Evolutionary conservation across 768 basidiomycete genomes (phyloP), one percentile per base, ranked within the genome.

Genomic region (Pulveroboletus sp.): DNA sequence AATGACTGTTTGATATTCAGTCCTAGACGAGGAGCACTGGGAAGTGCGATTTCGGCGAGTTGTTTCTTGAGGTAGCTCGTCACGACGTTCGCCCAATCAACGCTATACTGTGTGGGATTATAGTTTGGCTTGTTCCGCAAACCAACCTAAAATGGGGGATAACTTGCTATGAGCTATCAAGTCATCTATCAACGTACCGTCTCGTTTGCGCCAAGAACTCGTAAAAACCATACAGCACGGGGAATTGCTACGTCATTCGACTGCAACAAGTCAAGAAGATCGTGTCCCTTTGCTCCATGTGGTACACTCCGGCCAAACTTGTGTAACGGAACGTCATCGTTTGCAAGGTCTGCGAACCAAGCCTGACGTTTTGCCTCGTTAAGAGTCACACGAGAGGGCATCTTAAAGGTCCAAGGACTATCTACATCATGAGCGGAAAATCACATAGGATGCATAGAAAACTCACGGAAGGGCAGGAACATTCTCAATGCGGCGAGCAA

Each of bases 201-300:
- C 69, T 93, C 91, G 57, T 92, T 91, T 17, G 85, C 89, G 24
- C 91, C 91, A 58, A 91, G 81, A 4, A 91, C 89, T 17, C 90
- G 79, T 26, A 93, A 73, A 62, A 92, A 88, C 91, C 91, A 93
- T 7, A 92, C 81, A 4, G 91, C 91, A 39, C 91, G 78, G 2
- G 85, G 76, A 31, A 90, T 85, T 6, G 84, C 85, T 26, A 93
- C 86, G 49, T 83, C 79, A 47, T 89, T 82, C 6, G 76, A 73
- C 47, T 92, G 86, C 28, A 93, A 68, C 38, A 92, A 71, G 53
- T 93, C 90, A 44, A 93, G 71, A 27, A 93, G 75, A 59, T 91
- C 89, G 55, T 86, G 83, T 2, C 89, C 91, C 66, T 89, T 93
- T 5, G 84, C 84, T 0, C 88, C 88, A 61, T 93, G 88, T 3